Conservation (phyloP, 179 eudicot genomes). For the Drosera spatulata region DNA sequence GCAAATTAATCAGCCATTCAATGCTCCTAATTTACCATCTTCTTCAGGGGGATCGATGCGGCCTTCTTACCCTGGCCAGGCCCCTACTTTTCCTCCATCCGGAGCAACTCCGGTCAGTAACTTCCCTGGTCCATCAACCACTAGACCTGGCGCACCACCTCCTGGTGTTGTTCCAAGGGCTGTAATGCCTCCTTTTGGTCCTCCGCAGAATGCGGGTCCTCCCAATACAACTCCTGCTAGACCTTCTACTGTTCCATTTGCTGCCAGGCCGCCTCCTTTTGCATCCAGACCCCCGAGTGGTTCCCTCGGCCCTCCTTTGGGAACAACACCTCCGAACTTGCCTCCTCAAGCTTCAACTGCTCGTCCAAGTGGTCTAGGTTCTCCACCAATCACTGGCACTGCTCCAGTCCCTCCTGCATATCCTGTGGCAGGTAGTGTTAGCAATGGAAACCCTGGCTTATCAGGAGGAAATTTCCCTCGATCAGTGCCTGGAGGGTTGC, state of each 20-base stretch:
- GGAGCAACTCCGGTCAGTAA: constrained; percentile 21
- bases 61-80: constrained; percentile 31
- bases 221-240: constrained; percentile 35
- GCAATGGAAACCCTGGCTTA: constrained; percentile 63
- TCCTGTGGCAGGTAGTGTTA: constrained; percentile 22
- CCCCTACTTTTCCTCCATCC: constrained; percentile 38
- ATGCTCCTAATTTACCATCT: constrained; percentile 16
- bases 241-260: constrained; percentile 46
- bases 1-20: constrained; percentile 29
- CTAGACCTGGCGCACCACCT: constrained; percentile 72
- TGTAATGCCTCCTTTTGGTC: constrained; percentile 36
- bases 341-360: constrained; percentile 27
- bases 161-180: constrained; percentile 66
- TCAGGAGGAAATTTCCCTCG: constrained; percentile 37
- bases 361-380: constrained; percentile 44
- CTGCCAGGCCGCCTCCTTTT: constrained; percentile 44
- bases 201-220: constrained; percentile 34
- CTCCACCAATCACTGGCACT: constrained; percentile 30
- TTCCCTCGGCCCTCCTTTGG: constrained; percentile 27
- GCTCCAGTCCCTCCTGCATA: constrained; percentile 29
- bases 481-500: constrained; percentile 28
- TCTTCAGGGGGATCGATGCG: constrained; percentile 22
- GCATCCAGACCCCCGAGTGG: constrained; percentile 32
- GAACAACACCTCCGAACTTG: constrained; percentile 19
- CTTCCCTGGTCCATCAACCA: constrained; percentile 29